Evolutionary conservation across 805 yeast species (phyloP).

Genomic region (Candida golubevii): DNA sequence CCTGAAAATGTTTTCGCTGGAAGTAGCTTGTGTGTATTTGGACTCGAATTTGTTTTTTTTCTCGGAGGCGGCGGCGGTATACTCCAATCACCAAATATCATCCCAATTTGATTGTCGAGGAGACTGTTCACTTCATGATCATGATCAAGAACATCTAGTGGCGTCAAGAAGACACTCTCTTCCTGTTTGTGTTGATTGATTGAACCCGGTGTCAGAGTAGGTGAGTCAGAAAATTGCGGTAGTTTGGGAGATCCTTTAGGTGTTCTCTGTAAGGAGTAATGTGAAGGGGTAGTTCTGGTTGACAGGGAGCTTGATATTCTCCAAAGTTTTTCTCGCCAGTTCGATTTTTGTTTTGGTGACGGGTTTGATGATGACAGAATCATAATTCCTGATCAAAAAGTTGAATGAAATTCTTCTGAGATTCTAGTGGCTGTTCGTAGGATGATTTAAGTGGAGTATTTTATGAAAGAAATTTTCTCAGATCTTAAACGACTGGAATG

Average conservation of each 20-base stretch:
- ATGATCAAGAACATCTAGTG: slow-evolving; percentile 16
- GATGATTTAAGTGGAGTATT: not conserved
- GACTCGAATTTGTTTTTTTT: not conserved
- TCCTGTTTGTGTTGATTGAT: not conserved
- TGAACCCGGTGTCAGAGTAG: slow-evolving; percentile 12
- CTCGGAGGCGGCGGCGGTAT: slow-evolving; percentile 20
- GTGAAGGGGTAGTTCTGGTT: not conserved
- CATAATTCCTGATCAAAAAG: not conserved
- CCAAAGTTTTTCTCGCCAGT: slow-evolving; percentile 10
- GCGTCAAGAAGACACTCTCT: slow-evolving; percentile 13
- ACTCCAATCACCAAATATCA: slow-evolving; percentile 11
- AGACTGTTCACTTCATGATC: slow-evolving; percentile 12
- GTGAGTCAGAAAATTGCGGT: slow-evolving; percentile 13
- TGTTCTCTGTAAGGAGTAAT: slow-evolving; percentile 2
- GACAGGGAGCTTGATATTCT: slow-evolving; percentile 7
- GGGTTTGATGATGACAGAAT: slow-evolving; percentile 6
- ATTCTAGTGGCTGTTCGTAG: not conserved
- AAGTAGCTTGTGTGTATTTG: slow-evolving; percentile 2
- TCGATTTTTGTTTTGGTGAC: slow-evolving; percentile 6
- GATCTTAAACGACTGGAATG: not conserved
- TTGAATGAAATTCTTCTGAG: not conserved
- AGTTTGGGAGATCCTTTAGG: slow-evolving; percentile 6
- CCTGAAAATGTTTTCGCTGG: slow-evolving; percentile 4
- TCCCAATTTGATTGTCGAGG: slow-evolving; percentile 10
- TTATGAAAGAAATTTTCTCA: not conserved